Evolutionary conservation across 495 filamentous ascomycete genomes (phyloP), one percentile per base, ranked within the genome.

Genomic region (Annulohypoxylon nitens): DNA sequence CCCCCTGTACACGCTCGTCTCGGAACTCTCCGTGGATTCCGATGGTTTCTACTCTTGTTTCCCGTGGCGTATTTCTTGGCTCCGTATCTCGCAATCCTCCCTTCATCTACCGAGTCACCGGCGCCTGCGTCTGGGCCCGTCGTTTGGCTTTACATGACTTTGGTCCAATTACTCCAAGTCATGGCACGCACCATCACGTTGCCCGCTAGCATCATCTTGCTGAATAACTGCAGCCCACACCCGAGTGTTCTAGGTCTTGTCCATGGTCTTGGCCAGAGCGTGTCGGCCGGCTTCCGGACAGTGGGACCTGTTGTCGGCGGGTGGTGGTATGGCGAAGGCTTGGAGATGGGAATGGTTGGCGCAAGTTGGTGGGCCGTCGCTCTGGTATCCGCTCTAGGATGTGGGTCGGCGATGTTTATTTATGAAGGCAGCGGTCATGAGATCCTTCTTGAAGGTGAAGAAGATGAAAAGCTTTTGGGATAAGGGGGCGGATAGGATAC

Each of bases 171-270:
- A 75, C 78, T 95, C 33, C 92, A 94, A 73, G 92, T 94, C 62
- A 81, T 90, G 3, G 93, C 90, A 1, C 87, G 92, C 14, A 96
- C 93, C 0, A 93, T 97, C 80, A 92, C 92, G 7, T 82, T 94
- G 0, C 93, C 93, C 0, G 90, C 90, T 16, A 89, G 89, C 14
- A 90, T 90, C 5, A 95, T 97, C 68, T 83, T 97, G 8, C 83
- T 95, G 37, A 96, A 95, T 74, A 96, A 97, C 76, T 91, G 90
- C 81, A 91, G 89, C 51, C 93, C 93, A 0, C 92, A 94, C 73
- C 93, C 93, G 0, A 89, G 86, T 26, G 93, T 95, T 5, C 84
- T 97, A 7, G 92, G 92, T 2, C 93, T 93, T 3, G 86, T 96
- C 53, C 93, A 97, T 79, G 93, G 93, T 6, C 86, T 95, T 11